Conservation (phyloP, 495 filamentous ascomycete species). For the Talaromyces borbonicus region DNA sequence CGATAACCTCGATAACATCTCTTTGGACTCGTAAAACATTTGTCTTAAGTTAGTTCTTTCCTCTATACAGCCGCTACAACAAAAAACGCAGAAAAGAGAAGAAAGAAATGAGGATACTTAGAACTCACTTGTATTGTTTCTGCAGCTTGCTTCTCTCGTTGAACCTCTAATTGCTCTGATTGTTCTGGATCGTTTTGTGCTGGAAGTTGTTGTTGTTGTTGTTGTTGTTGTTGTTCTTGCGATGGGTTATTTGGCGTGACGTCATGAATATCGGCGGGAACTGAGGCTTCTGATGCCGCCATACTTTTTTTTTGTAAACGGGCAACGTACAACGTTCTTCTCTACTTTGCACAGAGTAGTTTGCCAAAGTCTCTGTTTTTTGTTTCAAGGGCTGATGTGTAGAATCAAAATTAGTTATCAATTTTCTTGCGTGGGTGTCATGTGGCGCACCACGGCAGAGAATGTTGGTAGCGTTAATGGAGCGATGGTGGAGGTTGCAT, state of each 20-base stretch:
- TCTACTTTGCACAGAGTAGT: not conserved
- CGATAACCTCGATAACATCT: constrained; percentile 64
- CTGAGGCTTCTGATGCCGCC: not conserved
- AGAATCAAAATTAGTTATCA: not conserved
- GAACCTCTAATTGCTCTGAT: not conserved
- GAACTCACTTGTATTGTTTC: not conserved
- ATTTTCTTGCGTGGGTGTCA: too few relatives aligned
- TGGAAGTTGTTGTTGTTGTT: too few relatives aligned
- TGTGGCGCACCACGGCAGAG: not conserved
- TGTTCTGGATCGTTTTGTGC: too few relatives aligned
- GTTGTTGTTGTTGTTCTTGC: not conserved
- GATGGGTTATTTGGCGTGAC: not conserved
- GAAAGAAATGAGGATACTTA: not conserved
- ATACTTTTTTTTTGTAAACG: not conserved
- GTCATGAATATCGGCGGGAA: not conserved
- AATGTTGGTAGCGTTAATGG: not conserved
- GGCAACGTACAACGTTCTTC: too few relatives aligned
- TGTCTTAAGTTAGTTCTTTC: too few relatives aligned
- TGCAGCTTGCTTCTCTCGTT: not conserved
- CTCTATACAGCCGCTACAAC: not conserved
- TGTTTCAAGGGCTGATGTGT: not conserved
- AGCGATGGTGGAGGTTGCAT: not conserved
- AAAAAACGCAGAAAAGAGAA: not conserved
- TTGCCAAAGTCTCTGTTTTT: not conserved
- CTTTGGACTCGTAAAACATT: constrained; percentile 23